Conservation (phyloP, 202 grass and related monocot genomes). For the Thinopyrum obtusiflorum region DNA sequence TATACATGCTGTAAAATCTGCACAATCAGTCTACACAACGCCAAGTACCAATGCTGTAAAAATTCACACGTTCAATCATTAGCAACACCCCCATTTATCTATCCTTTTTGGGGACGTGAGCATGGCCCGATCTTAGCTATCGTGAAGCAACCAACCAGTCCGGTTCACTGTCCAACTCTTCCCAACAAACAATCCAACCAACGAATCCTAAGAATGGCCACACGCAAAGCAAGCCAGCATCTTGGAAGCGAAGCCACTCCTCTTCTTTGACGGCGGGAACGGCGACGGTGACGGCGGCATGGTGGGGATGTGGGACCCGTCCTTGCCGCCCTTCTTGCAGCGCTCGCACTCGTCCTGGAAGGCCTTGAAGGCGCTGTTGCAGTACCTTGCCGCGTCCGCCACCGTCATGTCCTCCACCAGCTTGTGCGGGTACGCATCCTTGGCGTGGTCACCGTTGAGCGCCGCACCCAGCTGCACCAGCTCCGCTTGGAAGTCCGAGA, state of each 20-base stretch:
- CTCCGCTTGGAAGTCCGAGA: constrained; percentile 77
- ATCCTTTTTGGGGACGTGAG: background rate
- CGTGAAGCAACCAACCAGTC: constrained; percentile 1
- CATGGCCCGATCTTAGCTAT: background rate
- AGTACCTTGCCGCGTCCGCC: constrained; percentile 61
- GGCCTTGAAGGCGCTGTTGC: constrained; percentile 42
- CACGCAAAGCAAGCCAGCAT: constrained; percentile 53
- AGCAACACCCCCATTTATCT: background rate
- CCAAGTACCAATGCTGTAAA: background rate
- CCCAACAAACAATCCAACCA: background rate
- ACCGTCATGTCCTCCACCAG: constrained; percentile 80
- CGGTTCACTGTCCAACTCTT: background rate
- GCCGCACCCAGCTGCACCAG: constrained; percentile 71
- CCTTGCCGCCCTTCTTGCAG: constrained; percentile 49
- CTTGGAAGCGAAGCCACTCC: constrained; percentile 36
- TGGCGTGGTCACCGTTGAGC: constrained; percentile 72
- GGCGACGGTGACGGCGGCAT: constrained; percentile 20
- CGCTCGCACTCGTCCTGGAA: constrained; percentile 67
- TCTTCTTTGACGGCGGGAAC: background rate
- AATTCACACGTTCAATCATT: background rate
- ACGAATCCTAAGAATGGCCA: background rate
- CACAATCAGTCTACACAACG: too few relatives aligned
- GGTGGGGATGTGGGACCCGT: constrained; percentile 51
- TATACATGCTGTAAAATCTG: too few relatives aligned
- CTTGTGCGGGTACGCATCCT: constrained; percentile 57